Conservation (phyloP, 306 rosid genomes). For the Sicyos edulis region DNA sequence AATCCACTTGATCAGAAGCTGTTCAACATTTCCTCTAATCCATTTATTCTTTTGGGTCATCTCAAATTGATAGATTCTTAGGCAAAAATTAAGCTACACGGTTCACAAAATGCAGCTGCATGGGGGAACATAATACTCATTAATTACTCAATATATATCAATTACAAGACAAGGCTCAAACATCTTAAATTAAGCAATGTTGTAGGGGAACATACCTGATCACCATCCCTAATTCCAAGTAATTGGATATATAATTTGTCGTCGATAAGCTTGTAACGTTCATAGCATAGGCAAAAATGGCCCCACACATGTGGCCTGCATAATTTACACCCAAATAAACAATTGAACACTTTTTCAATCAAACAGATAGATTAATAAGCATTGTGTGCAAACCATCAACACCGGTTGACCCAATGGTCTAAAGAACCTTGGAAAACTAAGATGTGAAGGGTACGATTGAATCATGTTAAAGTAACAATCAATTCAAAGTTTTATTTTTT, state of each 20-base stretch:
- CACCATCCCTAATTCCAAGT: constrained; percentile 42
- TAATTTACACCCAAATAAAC: neutral
- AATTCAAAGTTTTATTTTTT: no score
- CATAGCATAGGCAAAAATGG: constrained; percentile 42
- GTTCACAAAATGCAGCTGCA: constrained; percentile 33
- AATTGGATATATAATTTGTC: constrained; percentile 30
- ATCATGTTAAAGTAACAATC: no score
- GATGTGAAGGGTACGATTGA: no score
- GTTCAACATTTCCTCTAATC: neutral
- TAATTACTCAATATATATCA: neutral
- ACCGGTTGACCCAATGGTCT: no score
- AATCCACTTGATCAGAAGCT: constrained; percentile 8
- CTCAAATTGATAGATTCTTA: neutral
- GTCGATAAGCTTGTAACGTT: constrained; percentile 34
- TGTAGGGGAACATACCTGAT: constrained; percentile 28
- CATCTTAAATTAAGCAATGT: neutral
- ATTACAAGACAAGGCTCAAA: neutral
- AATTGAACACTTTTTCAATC: neutral
- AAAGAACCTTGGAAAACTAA: no score
- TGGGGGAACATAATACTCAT: neutral
- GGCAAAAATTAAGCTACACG: constrained; percentile 24
- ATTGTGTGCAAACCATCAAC: no score
- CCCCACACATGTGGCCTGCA: constrained; percentile 52
- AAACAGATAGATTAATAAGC: neutral
- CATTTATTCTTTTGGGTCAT: neutral